A percentile compares a stretch with the other conserved stretches of the same genome.
Conservation (phyloP, 73 alveolate species). For the Tetrahymena borealis region DNA sequence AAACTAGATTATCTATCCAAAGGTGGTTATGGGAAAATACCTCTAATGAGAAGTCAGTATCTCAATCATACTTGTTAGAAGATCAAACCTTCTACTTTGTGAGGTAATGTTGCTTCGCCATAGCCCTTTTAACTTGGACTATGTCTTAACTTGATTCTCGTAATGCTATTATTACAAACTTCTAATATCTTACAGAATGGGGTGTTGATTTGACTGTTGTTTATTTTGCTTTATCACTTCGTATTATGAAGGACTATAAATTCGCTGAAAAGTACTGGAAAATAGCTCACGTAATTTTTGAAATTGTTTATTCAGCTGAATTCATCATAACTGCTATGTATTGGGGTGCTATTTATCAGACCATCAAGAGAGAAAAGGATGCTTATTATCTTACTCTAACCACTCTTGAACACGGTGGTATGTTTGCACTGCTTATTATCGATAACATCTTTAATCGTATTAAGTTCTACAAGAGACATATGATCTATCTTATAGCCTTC, state of each 20-base stretch:
- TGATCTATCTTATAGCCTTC: background rate
- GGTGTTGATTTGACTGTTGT: background rate
- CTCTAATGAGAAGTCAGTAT: background rate
- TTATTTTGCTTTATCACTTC: background rate
- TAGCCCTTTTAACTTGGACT: background rate
- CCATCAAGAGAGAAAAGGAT: background rate
- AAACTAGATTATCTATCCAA: background rate
- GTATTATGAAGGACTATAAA: background rate
- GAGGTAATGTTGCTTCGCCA: background rate
- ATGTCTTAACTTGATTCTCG: background rate
- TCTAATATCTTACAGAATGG: background rate
- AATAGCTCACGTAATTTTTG: background rate
- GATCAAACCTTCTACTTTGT: background rate
- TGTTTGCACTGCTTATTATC: background rate
- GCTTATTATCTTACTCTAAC: background rate
- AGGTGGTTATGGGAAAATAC: background rate
- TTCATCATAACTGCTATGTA: background rate
- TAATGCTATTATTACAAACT: background rate
- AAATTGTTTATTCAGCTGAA: background rate
- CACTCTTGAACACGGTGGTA: background rate
- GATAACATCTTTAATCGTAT: background rate
- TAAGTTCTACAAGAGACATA: background rate
- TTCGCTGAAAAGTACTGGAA: background rate
- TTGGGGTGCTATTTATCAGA: background rate
- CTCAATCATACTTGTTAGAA: background rate